Base-by-base conservation (phyloP, 2,329 filamentous ascomycete genomes). In the Phoma sp. region DNA sequence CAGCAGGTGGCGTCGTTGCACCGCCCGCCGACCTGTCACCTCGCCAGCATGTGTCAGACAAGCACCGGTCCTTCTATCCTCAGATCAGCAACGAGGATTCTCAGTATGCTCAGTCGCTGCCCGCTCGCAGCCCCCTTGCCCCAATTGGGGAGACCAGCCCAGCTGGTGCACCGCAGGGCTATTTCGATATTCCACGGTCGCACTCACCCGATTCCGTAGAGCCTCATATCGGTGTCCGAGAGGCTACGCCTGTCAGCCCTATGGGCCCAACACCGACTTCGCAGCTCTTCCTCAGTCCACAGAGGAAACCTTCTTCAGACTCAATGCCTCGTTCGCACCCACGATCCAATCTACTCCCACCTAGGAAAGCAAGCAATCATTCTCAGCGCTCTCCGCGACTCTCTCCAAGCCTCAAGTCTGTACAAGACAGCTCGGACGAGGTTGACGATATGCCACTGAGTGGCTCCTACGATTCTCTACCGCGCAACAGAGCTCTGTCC, bases 401-500 rank as follows among this genome's bases (percentile, higher is more conserved):
- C 25, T 76, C 75, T 8, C 75, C 79, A n/a, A 80, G 78, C 65
- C 77, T 79, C 30, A 68, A 78, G 42, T 80, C 80, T 9, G 75
- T 79, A 9, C 72, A 67, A 4, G 78, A 81, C 51, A 86, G 85
- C 25, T 87, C 85, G 1, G 83, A 85, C 54, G 90, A 93, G 45
- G 89, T 91, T 49, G 90, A 93, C 54, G 82, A 82, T 40, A 82
- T 82, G 66, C 83, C 82, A 2, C 78, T 82, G 53, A 78, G 76
- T n/a, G 78, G 80, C 10, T 84, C 82, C 9, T 82, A 81, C 47
- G 90, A 91, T 43, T 86, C 89, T 6, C 83, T 86, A 9, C 80
- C 84, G 30, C 65, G 64, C 25, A 79, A 84, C n/a, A 85, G 92
- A 38, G 95, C 95, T 69, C 78, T 92, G 44, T 96, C 93, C 1